Evolutionary conservation across 2,329 filamentous ascomycete species (phyloP).

Genomic region (Epichloe aotearoae): DNA sequence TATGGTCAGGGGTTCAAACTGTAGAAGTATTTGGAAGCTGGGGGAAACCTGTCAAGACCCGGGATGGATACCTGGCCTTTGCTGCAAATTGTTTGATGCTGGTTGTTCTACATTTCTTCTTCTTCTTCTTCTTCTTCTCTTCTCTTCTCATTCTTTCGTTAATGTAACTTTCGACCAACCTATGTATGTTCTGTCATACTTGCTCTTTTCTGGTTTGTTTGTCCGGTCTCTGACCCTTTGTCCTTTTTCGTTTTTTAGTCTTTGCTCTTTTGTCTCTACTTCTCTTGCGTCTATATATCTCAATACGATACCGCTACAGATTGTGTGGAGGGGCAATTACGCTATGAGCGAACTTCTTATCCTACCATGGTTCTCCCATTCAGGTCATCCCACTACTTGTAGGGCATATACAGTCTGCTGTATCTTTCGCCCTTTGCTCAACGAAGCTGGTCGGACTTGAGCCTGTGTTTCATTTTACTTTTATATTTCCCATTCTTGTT

Average conservation of each 20-base stretch:
- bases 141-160: background rate
- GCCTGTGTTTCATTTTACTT: background rate
- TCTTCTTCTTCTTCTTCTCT: background rate
- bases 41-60: background rate
- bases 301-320: background rate
- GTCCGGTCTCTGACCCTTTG: background rate
- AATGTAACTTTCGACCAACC: background rate
- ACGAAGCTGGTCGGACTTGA: background rate
- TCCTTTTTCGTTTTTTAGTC: background rate
- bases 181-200: background rate
- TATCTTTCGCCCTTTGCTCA: background rate
- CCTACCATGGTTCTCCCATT: background rate
- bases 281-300: background rate
- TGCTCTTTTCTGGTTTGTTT: background rate
- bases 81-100: background rate
- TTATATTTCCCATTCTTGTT: background rate
- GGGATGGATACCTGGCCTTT: background rate
- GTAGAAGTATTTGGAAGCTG: background rate
- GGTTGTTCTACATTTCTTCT: background rate
- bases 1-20: background rate
- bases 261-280: background rate
- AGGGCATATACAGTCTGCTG: background rate
- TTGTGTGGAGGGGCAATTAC: background rate
- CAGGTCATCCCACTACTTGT: background rate
- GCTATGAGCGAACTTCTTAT: background rate